A percentile compares a stretch with the other conserved stretches of the same genome.
phyloP scores from a whole-genome alignment of 108 stramenopile species.

The Cylindrotheca fusiformis region DNA sequence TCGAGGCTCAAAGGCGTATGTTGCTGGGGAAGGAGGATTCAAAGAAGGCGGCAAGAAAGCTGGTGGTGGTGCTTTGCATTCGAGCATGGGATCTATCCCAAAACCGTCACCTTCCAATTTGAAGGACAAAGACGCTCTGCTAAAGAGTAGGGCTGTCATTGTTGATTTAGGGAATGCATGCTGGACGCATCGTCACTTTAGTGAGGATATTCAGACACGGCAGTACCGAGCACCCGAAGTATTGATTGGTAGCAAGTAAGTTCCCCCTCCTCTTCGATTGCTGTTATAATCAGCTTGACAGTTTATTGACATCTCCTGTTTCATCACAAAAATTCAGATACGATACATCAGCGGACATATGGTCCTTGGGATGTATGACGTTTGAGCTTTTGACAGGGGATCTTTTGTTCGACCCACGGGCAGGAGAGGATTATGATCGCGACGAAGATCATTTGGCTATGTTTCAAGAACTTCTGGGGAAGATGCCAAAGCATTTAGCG shows the following conservation, averaged over 20 bases:
- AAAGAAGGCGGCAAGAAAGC: slow-evolving; percentile 38
- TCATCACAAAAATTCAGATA: slow-evolving; percentile 40
- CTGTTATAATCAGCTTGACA: neutral
- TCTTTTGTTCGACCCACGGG: slow-evolving; percentile 95
- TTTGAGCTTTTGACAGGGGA: slow-evolving; percentile 98
- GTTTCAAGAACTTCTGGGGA: slow-evolving; percentile 96
- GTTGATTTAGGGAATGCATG: slow-evolving; percentile 99
- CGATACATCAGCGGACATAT: slow-evolving; percentile 97
- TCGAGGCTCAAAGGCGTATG: neutral
- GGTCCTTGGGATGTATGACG: slow-evolving; percentile 96
- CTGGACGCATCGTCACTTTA: slow-evolving; percentile 97
- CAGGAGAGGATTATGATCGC: slow-evolving; percentile 88
- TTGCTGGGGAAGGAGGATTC: slow-evolving; percentile 17
- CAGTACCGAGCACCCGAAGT: slow-evolving; percentile 98
- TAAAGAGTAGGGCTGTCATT: slow-evolving; percentile 71
- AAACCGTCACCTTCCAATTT: slow-evolving; percentile 70
- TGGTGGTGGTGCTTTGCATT: slow-evolving; percentile 22
- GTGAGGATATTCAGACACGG: slow-evolving; percentile 97
- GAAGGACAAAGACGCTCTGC: slow-evolving; percentile 59
- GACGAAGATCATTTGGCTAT: slow-evolving; percentile 99
- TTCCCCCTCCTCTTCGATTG: slow-evolving; percentile 3
- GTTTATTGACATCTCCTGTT: slow-evolving; percentile 5
- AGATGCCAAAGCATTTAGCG: slow-evolving; percentile 92
- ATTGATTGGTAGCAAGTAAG: slow-evolving; percentile 80
- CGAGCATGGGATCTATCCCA: slow-evolving; percentile 26